Evolutionary conservation across 331 rosid genomes (phyloP).

Genomic region (Ulmus americana): DNA sequence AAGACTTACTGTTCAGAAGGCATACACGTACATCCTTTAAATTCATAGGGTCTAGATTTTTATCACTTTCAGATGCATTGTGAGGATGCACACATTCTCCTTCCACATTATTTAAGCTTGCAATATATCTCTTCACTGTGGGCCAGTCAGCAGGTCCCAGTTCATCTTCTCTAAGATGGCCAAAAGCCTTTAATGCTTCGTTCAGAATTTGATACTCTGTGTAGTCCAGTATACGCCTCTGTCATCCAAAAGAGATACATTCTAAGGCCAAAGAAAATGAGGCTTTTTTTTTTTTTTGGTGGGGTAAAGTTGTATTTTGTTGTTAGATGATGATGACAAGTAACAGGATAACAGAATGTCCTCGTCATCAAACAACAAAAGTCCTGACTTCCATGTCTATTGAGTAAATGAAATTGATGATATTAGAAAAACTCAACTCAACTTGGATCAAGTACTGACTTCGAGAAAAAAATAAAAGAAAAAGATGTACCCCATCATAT

Average conservation of each 20-base stretch:
- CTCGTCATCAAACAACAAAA: too few relatives aligned
- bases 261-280: background rate
- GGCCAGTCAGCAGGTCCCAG: conserved; percentile 92
- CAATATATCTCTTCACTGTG: conserved; percentile 67
- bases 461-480: too few relatives aligned
- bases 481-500: background rate
- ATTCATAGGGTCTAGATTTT: conserved; percentile 45
- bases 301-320: too few relatives aligned
- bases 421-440: too few relatives aligned
- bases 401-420: too few relatives aligned
- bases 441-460: too few relatives aligned
- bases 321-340: too few relatives aligned
- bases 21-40: conserved; percentile 73
- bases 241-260: conserved; percentile 19
- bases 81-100: conserved; percentile 65
- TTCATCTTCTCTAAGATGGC: conserved; percentile 89
- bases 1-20: conserved; percentile 63
- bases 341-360: too few relatives aligned
- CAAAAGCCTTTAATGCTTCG: conserved; percentile 83
- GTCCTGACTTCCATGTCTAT: too few relatives aligned
- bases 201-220: conserved; percentile 80
- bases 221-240: conserved; percentile 70
- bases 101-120: conserved; percentile 55
- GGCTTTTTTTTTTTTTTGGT: too few relatives aligned
- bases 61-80: conserved; percentile 33